Percentiles rank a stretch among this genome's conserved stretches.
These are phyloP conservation scores for Bombardia bombarda DNA, from an alignment of 495 filamentous ascomycete species.

Conservation along the genomic window DNA sequence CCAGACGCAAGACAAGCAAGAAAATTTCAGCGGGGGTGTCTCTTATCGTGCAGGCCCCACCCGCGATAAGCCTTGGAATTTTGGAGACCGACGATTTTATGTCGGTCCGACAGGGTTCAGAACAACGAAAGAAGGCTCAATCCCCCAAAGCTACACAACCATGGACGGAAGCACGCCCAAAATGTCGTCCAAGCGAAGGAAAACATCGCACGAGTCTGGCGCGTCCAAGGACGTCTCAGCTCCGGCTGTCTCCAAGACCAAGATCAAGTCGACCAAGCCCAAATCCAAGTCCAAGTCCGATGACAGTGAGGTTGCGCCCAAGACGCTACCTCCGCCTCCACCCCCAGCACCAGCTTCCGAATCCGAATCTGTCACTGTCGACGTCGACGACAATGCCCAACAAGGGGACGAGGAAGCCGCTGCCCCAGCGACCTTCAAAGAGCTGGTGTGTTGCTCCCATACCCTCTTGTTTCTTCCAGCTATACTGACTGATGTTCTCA, in stretches of 20 bases:
- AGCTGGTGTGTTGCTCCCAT: constrained; percentile 38
- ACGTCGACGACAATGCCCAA: constrained; percentile 1
- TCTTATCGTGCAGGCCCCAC: constrained; percentile 23
- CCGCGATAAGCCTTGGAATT: constrained; percentile 15
- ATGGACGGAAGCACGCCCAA: neutral
- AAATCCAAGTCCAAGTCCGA: neutral
- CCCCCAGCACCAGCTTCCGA: constrained; percentile 7
- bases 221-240: neutral
- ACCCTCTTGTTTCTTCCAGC: neutral
- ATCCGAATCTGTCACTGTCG: constrained; percentile 10
- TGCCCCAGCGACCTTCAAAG: constrained; percentile 61
- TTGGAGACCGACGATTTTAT: neutral
- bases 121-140: neutral
- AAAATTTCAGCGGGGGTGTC: constrained; percentile 23
- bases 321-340: constrained; percentile 3
- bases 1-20: neutral
- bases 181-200: constrained; percentile 23
- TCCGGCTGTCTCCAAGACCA: constrained; percentile 1
- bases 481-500: constrained; percentile 11
- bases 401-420: constrained; percentile 7
- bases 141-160: neutral
- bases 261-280: neutral
- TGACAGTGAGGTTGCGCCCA: neutral
- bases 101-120: constrained; percentile 1
- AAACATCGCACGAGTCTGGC: constrained; percentile 9